These are phyloP conservation scores for Sarcodon sp. DNA, from an alignment of 768 basidiomycete genomes.

Conservation along the genomic window DNA sequence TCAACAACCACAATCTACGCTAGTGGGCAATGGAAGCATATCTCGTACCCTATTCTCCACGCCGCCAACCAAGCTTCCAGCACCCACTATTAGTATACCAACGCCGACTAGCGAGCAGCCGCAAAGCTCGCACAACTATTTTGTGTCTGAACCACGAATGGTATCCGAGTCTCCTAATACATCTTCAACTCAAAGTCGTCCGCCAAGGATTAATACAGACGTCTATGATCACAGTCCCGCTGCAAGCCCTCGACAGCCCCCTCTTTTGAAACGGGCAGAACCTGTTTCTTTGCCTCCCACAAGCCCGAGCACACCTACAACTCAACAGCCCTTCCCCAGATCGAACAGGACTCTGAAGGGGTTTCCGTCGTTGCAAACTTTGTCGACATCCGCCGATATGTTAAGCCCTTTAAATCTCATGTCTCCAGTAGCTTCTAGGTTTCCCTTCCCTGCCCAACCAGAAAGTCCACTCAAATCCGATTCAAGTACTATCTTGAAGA, in stretches of 20 bases:
- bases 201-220: background rate
- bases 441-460: background rate
- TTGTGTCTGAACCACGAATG: background rate
- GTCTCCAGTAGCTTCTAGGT: slow-evolving; percentile 4
- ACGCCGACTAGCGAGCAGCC: background rate
- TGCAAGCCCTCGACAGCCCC: slow-evolving; percentile 5
- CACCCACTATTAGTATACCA: background rate
- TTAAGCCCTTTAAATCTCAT: slow-evolving; percentile 14
- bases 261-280: slow-evolving; percentile 11
- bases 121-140: background rate
- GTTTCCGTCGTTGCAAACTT: slow-evolving; percentile 11
- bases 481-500: background rate
- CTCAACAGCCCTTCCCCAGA: slow-evolving; percentile 3
- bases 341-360: slow-evolving; percentile 12
- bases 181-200: slow-evolving; percentile 5
- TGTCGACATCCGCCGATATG: slow-evolving; percentile 7
- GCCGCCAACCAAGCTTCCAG: background rate
- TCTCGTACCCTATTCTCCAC: slow-evolving; percentile 1
- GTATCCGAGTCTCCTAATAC: slow-evolving; percentile 13
- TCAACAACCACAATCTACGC: background rate
- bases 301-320: slow-evolving; percentile 9
- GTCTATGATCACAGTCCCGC: background rate
- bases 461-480: background rate
- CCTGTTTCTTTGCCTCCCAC: slow-evolving; percentile 19
- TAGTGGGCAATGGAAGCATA: background rate